Conservation (phyloP, 352 stramenopile genomes). For the Blastocystis hominis region DNA sequence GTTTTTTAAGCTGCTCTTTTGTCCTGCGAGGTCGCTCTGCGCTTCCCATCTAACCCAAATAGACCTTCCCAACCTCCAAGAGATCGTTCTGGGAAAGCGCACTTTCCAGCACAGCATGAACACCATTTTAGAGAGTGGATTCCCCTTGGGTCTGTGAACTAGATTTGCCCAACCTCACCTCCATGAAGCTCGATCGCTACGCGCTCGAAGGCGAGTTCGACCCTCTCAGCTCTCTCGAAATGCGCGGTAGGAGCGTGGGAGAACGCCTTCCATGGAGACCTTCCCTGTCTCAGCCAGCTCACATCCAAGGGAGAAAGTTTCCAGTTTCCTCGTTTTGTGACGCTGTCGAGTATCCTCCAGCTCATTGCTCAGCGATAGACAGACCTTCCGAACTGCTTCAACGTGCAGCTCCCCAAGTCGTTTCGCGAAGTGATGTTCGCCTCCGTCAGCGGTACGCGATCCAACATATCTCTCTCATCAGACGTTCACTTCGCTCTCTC, state of each 20-base stretch:
- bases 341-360: background rate
- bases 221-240: too few species aligned
- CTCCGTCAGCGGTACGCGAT: background rate
- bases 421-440: background rate
- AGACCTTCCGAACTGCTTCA: background rate
- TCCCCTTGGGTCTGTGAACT: background rate
- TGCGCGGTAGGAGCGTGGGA: too few species aligned
- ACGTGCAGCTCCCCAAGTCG: background rate
- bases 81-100: background rate
- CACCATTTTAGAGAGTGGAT: background rate
- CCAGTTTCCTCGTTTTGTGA: background rate
- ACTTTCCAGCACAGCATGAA: background rate
- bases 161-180: background rate
- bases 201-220: background rate
- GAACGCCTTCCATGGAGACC: too few species aligned
- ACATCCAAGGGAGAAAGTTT: background rate
- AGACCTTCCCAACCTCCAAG: background rate
- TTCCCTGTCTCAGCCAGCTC: too few species aligned
- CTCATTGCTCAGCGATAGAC: background rate
- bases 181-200: background rate
- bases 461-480: background rate
- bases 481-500: background rate
- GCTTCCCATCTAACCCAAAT: background rate
- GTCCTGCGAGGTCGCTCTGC: background rate
- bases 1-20: background rate